Base-by-base conservation (phyloP, 306 rosid genomes). In the Rubus idaeus region DNA sequence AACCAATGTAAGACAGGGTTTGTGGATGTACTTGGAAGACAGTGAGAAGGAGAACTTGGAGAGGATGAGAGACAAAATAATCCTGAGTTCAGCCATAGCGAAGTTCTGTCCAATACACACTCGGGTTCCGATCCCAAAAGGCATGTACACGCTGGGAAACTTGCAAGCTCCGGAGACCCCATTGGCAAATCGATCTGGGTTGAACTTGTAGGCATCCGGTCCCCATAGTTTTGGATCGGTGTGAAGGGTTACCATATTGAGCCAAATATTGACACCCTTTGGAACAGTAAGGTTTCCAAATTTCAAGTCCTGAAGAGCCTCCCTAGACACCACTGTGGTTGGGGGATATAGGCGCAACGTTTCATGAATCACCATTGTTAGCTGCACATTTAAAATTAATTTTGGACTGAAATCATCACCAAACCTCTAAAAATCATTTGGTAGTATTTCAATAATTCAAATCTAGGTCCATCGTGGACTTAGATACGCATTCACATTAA, bases 281-380 rank as follows among this genome's bases (percentile, higher is more conserved):
- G 83, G 83, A 1, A 80, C 56, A 16, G n/a, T 5, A 3, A 67
- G 23, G 67, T 68, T 50, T 12, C 79, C 75, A 21, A 80, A 44
- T n/a, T 68, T 64, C 42, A 74, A 35, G 68, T 80, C 83, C 55
- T 80, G 45, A 2, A 75, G 41, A 2, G 66, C 76, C 73, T 75
- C 75, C 72, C 83, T 80, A 35, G 79, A 56, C 47, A 80, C 64
- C 17, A 80, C 79, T 14, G 71, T 49, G 61, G 16, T 42, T 4
- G 76, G 65, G 30, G 79, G 79, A 47, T 80, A 75, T 16, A 80
- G 71, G 4, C 79, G 70, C 57, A 80, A 16, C 8, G 83, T 23
- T 58, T 80, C 83, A n/a, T 75, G 79, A 46, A 80, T 80, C 40
- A 80, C 83, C 83, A 80, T 80, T 16, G 73, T 60, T 39, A 75